These are phyloP conservation scores for Myriosclerotinia duriaeana DNA, from an alignment of 2,329 filamentous ascomycete genomes.

Conservation along the genomic window DNA sequence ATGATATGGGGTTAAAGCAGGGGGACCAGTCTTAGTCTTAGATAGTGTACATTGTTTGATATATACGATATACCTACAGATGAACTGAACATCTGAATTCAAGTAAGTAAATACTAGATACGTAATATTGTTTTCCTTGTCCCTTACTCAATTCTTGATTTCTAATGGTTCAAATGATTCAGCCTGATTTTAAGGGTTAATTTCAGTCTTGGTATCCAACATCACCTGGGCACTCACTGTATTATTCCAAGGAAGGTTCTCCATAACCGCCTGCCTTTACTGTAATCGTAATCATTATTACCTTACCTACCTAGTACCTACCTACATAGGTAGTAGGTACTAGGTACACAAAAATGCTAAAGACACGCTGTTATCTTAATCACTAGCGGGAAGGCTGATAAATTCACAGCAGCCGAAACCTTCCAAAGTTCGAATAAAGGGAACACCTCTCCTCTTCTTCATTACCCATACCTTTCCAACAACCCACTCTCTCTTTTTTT, in stretches of 20 bases:
- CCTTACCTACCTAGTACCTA: no score
- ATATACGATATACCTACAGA: no score
- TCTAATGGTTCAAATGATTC: neutral
- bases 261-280: no score
- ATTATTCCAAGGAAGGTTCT: no score
- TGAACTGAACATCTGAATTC: no score
- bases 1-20: neutral
- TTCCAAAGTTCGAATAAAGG: constrained; percentile 33
- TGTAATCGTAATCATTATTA: neutral
- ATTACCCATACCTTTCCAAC: neutral
- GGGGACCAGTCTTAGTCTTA: no score
- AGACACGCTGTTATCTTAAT: constrained; percentile 26
- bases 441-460: constrained; percentile 20
- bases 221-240: no score
- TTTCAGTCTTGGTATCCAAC: neutral
- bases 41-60: no score
- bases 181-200: neutral
- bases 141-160: neutral
- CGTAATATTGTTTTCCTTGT: neutral
- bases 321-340: no score
- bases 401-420: constrained; percentile 22
- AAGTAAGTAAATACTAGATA: no score
- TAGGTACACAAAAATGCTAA: neutral
- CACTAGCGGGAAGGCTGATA: constrained; percentile 24
- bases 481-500: constrained; percentile 7